phyloP scores from a whole-genome alignment of 2,329 filamentous ascomycete species.

The Endothia cerciana region DNA sequence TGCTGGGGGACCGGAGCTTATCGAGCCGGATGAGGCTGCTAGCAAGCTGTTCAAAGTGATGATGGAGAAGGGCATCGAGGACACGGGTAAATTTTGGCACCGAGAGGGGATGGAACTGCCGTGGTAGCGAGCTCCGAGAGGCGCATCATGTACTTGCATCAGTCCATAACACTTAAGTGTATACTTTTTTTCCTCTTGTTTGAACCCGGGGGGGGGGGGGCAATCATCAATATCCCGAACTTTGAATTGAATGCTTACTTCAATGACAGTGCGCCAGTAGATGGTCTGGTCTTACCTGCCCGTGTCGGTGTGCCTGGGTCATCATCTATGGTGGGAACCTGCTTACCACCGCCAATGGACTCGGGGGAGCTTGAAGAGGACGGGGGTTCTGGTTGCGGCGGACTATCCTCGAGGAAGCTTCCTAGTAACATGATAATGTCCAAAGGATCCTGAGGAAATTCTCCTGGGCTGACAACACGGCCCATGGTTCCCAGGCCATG shows the following conservation, averaged over 20 bases:
- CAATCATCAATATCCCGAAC: background rate
- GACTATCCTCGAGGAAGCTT: background rate
- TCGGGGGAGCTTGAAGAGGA: background rate
- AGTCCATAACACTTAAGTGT: background rate
- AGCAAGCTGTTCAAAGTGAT: conserved; percentile 40
- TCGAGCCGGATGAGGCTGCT: conserved; percentile 49
- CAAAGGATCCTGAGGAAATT: background rate
- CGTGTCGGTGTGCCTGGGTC: background rate
- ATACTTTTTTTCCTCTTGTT: too few relatives aligned
- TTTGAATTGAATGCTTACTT: background rate
- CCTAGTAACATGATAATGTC: background rate
- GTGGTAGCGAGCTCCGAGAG: conserved; percentile 17
- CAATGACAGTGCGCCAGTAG: background rate
- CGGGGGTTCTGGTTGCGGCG: background rate
- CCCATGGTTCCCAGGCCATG: background rate
- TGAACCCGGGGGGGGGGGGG: too few relatives aligned
- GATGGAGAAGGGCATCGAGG: conserved; percentile 19
- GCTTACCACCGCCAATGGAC: background rate
- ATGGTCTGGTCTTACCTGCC: background rate
- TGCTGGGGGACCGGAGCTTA: conserved; percentile 39
- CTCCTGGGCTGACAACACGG: background rate
- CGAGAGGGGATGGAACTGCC: conserved; percentile 23
- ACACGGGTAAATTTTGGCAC: conserved; percentile 24
- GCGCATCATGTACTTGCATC: background rate
- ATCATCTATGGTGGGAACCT: background rate